Percentiles rank a stretch among this genome's conserved stretches.
Evolutionary conservation across 106 monocot species (phyloP).

Genomic region (Allium cepa): DNA sequence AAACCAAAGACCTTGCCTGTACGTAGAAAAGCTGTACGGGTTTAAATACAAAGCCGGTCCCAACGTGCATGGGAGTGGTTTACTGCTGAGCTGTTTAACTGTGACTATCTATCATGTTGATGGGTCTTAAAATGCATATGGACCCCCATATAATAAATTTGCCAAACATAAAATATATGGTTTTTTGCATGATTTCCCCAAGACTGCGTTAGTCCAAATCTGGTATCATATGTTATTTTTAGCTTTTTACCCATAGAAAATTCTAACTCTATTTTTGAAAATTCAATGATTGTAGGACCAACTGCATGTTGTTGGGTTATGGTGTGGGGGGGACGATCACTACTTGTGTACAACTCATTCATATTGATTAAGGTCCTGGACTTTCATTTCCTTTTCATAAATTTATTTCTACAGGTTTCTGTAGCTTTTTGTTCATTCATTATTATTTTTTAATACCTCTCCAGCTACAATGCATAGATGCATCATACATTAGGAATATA

Average conservation of each 20-base stretch:
- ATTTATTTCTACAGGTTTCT: constrained; percentile 3
- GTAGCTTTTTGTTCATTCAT: constrained; percentile 3
- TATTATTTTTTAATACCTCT: neutral
- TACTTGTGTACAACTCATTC: constrained; percentile 1
- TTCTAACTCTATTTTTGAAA: neutral
- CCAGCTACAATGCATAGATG: neutral
- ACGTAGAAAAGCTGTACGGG: constrained; percentile 3
- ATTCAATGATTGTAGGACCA: constrained; percentile 1
- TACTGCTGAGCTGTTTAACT: constrained; percentile 1
- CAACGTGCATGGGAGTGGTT: neutral
- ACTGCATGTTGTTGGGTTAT: constrained; percentile 1
- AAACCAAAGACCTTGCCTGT: neutral
- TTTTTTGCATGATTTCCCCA: neutral
- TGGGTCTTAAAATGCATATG: neutral
- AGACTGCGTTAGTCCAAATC: neutral
- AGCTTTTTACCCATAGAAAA: neutral
- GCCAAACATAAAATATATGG: neutral
- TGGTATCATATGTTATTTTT: constrained; percentile 1
- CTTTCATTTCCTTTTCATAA: neutral
- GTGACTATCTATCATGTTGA: neutral
- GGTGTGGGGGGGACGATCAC: constrained; percentile 1
- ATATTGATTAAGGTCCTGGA: neutral
- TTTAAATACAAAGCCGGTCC: neutral
- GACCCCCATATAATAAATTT: neutral
- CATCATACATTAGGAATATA: neutral